Evolutionary conservation across 1,284 basidiomycete species (phyloP), one percentile per base, ranked within the genome.

Genomic region (Tilletia horrida): DNA sequence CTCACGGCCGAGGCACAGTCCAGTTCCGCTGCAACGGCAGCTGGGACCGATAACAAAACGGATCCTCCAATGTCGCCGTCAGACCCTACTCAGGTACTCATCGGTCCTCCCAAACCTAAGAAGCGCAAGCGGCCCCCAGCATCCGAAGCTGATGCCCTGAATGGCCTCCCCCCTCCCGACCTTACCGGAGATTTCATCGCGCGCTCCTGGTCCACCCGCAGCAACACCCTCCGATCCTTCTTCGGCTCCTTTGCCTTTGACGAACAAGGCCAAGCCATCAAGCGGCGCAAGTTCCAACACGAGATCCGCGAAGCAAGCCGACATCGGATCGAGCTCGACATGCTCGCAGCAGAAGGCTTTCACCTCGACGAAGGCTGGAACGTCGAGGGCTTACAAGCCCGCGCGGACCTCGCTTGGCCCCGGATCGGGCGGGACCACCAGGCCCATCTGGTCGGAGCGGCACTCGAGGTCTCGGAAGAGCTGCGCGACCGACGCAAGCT

Each of bases 401-500:
- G 29, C 3, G 55, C 55, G 13, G n/a, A 59, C 16, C 3, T 59
- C 27, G n/a, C 23, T 0, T 59, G 55, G 55, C 55, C 35, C 0
- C 55, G 55, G n/a, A 25, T n/a, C 14, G 45, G 16, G 25, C 73
- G 71, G 44, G 67, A 72, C 18, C 74, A 76, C 29, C 71, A 72
- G 44, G 74, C 76, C 35, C 71, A 74, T 47, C 50, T 75, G 40
- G 67, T 79, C 18, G 75, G 75, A 9, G 70, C 69, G 8, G 68
- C 74, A 0, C 45, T 66, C 7, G 23, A 50, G 9, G 69, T 67
- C 48, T 72, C 76, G 23, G 50, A 66, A n/a, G 68, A 67, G 35
- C 73, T 75, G 69, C 74, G 75, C 1, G 73, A 74, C 18, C 48
- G 83, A 55, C 66, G 73, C 59, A 84, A 84, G 68, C 73, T 77